Evolutionary conservation across 371 early-diverging fungal genomes (phyloP).

Genomic region (Mucor piriformis): DNA sequence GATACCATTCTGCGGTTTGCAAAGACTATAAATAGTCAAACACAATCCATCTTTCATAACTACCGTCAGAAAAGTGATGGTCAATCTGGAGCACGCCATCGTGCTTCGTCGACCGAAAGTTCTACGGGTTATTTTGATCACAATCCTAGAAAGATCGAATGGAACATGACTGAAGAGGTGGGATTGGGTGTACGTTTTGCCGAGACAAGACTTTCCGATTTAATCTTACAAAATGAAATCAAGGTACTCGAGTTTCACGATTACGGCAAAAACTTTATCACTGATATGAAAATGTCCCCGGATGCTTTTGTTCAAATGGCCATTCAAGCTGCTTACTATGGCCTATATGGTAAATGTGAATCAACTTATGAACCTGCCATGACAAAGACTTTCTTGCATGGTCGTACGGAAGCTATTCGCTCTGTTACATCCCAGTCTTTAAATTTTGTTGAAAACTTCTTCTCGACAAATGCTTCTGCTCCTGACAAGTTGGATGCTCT

Average conservation of each 20-base stretch:
- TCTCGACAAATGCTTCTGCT: slow-evolving; percentile 40
- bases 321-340: slow-evolving; percentile 91
- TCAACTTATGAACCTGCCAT: slow-evolving; percentile 90
- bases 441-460: slow-evolving; percentile 78
- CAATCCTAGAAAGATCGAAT: slow-evolving; percentile 58
- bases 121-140: slow-evolving; percentile 30
- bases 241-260: slow-evolving; percentile 64
- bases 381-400: slow-evolving; percentile 81
- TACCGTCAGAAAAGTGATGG: slow-evolving; percentile 26
- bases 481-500: slow-evolving; percentile 56
- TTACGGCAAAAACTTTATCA: slow-evolving; percentile 77
- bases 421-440: slow-evolving; percentile 73
- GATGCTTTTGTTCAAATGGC: slow-evolving; percentile 89
- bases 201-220: slow-evolving; percentile 55
- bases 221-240: slow-evolving; percentile 66
- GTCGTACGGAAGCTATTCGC: slow-evolving; percentile 90
- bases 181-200: slow-evolving; percentile 56
- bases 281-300: slow-evolving; percentile 71
- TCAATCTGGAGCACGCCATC: slow-evolving; percentile 14
- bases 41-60: slow-evolving; percentile 56
- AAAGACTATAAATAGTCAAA: slow-evolving; percentile 58
- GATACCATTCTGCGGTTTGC: slow-evolving; percentile 63
- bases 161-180: slow-evolving; percentile 53
- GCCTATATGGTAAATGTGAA: slow-evolving; percentile 72
- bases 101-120: slow-evolving; percentile 29